These are phyloP conservation scores for Aspergillus texensis DNA, from an alignment of 2,329 filamentous ascomycete species.

Conservation along the genomic window DNA sequence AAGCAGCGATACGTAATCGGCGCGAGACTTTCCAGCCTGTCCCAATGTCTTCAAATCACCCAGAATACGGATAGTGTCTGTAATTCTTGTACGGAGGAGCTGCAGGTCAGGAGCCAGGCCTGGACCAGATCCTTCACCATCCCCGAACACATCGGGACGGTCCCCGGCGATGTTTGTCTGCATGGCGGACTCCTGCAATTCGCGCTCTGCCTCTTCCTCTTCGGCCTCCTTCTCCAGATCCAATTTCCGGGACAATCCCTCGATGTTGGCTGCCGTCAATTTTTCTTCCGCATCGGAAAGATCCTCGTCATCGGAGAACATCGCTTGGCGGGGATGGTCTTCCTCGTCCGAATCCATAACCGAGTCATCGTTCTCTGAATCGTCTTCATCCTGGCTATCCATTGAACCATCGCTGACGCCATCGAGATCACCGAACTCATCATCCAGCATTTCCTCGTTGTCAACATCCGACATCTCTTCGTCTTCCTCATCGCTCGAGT, in stretches of 20 bases:
- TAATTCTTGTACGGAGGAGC: constrained; percentile 83
- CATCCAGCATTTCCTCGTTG: constrained; percentile 35
- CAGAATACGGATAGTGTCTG: constrained; percentile 87
- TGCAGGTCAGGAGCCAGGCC: constrained; percentile 87
- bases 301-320: constrained; percentile 96
- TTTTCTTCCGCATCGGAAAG: constrained; percentile 86
- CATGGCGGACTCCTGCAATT: constrained; percentile 80
- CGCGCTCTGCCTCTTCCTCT: constrained; percentile 79
- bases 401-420: constrained; percentile 48
- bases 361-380: constrained; percentile 62
- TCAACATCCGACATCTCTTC: constrained; percentile 40
- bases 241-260: constrained; percentile 81
- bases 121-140: constrained; percentile 55
- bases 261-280: constrained; percentile 94
- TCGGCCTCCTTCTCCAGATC: constrained; percentile 77
- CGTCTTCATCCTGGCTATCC: constrained; percentile 52
- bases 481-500: constrained; percentile 38
- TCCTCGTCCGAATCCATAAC: constrained; percentile 74
- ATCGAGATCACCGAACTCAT: constrained; percentile 52
- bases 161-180: constrained; percentile 93
- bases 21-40: constrained; percentile 77
- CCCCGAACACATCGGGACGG: constrained; percentile 64
- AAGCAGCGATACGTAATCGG: constrained; percentile 85
- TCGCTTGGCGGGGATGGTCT: constrained; percentile 59
- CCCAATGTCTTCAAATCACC: constrained; percentile 83